Conservation (phyloP, 2,329 filamentous ascomycete species). For the Stachybotrys echinatus region DNA sequence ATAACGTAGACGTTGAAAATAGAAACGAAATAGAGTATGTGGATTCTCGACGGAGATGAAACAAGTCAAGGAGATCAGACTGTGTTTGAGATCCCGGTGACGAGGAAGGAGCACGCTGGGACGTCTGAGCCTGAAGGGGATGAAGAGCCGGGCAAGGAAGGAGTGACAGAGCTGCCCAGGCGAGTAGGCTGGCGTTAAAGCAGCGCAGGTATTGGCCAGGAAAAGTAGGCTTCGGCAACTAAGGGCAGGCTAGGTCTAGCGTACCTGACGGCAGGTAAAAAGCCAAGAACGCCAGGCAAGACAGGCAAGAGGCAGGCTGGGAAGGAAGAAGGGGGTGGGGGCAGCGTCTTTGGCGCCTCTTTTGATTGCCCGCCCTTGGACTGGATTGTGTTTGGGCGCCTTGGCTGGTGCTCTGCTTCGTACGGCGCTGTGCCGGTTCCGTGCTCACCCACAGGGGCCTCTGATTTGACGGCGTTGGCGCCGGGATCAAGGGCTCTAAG, state of each 20-base stretch:
- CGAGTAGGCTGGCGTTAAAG: neutral
- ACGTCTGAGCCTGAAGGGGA: neutral
- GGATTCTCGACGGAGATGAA: neutral
- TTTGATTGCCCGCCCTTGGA: neutral
- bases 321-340: neutral
- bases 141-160: neutral
- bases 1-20: no score
- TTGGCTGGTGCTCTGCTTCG: neutral
- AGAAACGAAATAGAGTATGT: neutral
- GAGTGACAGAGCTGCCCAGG: neutral
- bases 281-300: neutral
- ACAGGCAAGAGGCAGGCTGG: neutral
- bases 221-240: neutral
- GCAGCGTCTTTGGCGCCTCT: neutral
- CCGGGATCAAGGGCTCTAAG: neutral
- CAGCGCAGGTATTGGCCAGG: neutral
- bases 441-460: neutral
- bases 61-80: neutral
- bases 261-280: neutral
- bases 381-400: neutral
- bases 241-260: neutral
- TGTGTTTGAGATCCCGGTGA: neutral
- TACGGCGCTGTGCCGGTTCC: neutral
- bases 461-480: neutral
- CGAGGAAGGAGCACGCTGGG: neutral